phyloP scores from a whole-genome alignment of 768 basidiomycete species.

The Russula earlei region DNA sequence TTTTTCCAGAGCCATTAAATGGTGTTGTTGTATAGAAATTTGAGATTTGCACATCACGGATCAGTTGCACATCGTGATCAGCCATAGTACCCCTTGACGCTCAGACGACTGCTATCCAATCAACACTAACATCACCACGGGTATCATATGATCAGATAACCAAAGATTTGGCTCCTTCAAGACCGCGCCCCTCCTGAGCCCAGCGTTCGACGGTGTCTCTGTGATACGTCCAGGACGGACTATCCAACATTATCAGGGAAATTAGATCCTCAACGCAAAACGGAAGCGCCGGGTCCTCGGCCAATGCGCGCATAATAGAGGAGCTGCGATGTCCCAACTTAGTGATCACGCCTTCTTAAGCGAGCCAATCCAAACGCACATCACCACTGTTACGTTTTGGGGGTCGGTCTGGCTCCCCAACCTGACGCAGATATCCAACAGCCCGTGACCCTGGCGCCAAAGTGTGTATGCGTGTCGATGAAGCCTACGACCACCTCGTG shows the following conservation, averaged over 20 bases:
- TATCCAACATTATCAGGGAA: conserved; percentile 32
- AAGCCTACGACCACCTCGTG: neutral
- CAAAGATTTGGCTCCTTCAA: neutral
- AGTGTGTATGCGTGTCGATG: conserved; percentile 37
- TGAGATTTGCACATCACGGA: too few relatives aligned
- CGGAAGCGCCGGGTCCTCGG: conserved; percentile 31
- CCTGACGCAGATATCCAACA: conserved; percentile 32
- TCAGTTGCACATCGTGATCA: too few relatives aligned
- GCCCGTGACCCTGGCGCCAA: conserved; percentile 31
- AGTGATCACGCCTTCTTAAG: neutral
- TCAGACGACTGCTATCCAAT: too few relatives aligned
- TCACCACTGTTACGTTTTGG: conserved; percentile 38
- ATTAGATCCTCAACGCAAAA: conserved; percentile 30
- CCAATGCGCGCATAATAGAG: conserved; percentile 35
- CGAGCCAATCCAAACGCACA: conserved; percentile 27
- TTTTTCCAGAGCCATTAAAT: too few relatives aligned
- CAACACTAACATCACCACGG: too few relatives aligned
- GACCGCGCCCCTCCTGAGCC: conserved; percentile 14
- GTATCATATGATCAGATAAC: neutral
- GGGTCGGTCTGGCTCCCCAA: conserved; percentile 33
- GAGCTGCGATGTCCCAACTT: conserved; percentile 26
- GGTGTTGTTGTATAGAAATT: too few relatives aligned
- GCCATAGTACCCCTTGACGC: too few relatives aligned
- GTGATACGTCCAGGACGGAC: conserved; percentile 35
- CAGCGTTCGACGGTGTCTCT: conserved; percentile 28